Evolutionary conservation across 1,284 basidiomycete genomes (phyloP).

Genomic region (Trichosporon coremiiforme): DNA sequence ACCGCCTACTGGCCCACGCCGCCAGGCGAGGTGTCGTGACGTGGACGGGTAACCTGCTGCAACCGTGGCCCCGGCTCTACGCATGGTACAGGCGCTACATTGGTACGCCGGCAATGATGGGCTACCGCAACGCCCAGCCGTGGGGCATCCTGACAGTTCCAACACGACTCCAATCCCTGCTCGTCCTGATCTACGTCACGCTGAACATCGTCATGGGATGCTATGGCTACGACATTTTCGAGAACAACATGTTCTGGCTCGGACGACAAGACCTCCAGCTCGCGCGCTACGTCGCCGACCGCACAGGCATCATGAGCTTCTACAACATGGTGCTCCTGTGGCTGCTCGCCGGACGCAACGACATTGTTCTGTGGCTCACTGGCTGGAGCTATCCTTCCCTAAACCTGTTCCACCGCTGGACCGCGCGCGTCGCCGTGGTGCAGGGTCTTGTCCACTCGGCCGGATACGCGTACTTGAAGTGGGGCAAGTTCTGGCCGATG

Average conservation of each 20-base stretch:
- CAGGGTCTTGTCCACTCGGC: conserved; percentile 41
- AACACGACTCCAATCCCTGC: conserved; percentile 37
- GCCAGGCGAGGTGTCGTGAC: not conserved
- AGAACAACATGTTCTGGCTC: conserved; percentile 34
- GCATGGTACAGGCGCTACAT: conserved; percentile 33
- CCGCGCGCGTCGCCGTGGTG: conserved; percentile 33
- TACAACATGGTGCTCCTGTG: conserved; percentile 42
- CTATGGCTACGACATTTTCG: conserved; percentile 62
- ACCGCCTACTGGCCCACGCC: conserved; percentile 20
- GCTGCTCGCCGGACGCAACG: conserved; percentile 42
- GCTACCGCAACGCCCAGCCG: conserved; percentile 35
- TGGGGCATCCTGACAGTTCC: conserved; percentile 37
- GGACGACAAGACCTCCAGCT: conserved; percentile 27
- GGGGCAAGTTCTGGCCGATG: conserved; percentile 6
- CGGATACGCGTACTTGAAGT: conserved; percentile 16
- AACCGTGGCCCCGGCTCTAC: conserved; percentile 17
- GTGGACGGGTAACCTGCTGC: conserved; percentile 4
- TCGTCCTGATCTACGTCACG: conserved; percentile 36
- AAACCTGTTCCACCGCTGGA: conserved; percentile 46
- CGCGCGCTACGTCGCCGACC: conserved; percentile 36
- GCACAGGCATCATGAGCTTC: conserved; percentile 42
- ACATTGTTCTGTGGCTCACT: conserved; percentile 44
- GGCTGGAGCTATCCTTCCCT: conserved; percentile 39
- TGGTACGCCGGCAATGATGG: conserved; percentile 36
- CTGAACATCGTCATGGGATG: conserved; percentile 49